These are phyloP conservation scores for Nyssa sinensis DNA, from an alignment of 148 eudicot species.

Conservation along the genomic window DNA sequence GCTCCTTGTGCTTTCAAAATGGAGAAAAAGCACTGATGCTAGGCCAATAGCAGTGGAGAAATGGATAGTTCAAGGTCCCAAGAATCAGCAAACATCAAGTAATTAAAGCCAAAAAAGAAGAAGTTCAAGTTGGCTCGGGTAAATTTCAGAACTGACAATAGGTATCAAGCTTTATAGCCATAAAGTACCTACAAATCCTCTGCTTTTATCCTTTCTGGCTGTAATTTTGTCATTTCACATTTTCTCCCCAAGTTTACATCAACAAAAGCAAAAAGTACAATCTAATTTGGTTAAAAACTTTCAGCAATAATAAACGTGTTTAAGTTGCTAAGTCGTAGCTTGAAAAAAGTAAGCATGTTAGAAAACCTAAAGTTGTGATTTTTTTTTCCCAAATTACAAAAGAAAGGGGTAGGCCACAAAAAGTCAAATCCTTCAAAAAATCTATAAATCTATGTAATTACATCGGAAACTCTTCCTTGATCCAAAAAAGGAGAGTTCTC, in stretches of 20 bases:
- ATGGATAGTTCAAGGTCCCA: constrained; percentile 16
- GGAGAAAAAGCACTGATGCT: constrained; percentile 18
- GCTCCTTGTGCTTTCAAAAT: constrained; percentile 11
- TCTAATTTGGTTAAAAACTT: not conserved
- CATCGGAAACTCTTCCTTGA: too few relatives aligned
- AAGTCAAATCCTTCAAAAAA: too few relatives aligned
- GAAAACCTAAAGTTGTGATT: too few relatives aligned
- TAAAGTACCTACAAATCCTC: constrained; percentile 6
- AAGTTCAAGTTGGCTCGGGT: constrained; percentile 5
- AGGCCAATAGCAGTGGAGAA: constrained; percentile 15
- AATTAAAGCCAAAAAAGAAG: constrained; percentile 5
- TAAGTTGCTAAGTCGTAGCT: too few relatives aligned
- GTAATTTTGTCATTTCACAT: not conserved
- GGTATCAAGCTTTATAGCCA: constrained; percentile 5
- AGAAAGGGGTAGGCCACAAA: too few relatives aligned
- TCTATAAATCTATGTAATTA: too few relatives aligned
- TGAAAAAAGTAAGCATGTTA: too few relatives aligned
- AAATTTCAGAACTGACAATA: not conserved
- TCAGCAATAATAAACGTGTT: too few relatives aligned
- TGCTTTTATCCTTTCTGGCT: not conserved
- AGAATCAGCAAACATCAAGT: not conserved
- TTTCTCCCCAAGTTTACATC: not conserved
- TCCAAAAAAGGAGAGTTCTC: too few relatives aligned
- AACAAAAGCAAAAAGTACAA: not conserved
- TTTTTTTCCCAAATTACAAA: too few relatives aligned